Conservation (phyloP, 2,329 filamentous ascomycete genomes). For the Monilinia polystroma region DNA sequence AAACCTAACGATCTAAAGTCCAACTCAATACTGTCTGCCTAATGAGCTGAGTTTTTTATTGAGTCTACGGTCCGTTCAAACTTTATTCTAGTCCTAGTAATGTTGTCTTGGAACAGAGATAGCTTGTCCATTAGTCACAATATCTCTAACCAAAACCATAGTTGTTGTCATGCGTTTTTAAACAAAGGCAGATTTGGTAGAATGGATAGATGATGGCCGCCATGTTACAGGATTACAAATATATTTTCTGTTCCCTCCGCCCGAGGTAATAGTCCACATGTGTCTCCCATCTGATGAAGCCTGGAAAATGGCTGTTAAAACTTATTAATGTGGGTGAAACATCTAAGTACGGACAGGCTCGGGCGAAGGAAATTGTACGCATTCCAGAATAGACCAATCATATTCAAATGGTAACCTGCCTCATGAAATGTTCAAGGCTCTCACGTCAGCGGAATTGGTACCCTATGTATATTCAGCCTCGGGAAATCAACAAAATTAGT, state of each 20-base stretch:
- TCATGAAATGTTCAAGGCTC: slow-evolving; percentile 2
- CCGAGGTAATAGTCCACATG: background rate
- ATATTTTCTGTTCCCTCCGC: background rate
- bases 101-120: background rate
- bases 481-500: background rate
- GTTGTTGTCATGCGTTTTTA: background rate
- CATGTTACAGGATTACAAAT: slow-evolving; percentile 5
- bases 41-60: background rate
- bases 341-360: background rate
- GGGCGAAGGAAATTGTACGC: background rate
- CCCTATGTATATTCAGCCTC: slow-evolving; percentile 1
- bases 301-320: background rate
- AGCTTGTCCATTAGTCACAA: background rate
- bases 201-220: background rate
- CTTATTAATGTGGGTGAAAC: background rate
- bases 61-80: background rate
- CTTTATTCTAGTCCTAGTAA: background rate
- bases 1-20: too few relatives aligned
- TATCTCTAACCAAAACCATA: background rate
- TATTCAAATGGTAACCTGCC: background rate
- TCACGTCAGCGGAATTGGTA: slow-evolving; percentile 11
- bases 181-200: background rate
- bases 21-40: background rate
- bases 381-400: background rate
- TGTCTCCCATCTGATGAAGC: background rate